These are phyloP conservation scores for Myrica gale DNA, from an alignment of 306 rosid genomes.

Conservation along the genomic window DNA sequence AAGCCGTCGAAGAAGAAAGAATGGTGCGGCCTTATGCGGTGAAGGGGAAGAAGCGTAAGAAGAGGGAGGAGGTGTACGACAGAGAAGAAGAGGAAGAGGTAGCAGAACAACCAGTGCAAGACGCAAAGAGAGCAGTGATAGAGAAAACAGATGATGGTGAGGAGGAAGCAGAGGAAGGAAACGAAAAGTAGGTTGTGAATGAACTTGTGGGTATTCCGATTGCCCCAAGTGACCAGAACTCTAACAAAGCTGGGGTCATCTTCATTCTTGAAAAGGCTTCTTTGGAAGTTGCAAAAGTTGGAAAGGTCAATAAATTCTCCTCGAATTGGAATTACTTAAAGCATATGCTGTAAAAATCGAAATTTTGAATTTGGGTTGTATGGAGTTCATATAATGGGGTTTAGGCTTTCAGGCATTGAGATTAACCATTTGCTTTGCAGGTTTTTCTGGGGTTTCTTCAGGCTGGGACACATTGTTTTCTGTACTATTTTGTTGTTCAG, in stretches of 20 bases:
- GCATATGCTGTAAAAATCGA: background rate
- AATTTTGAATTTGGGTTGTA: background rate
- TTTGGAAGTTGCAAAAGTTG: constrained; percentile 80
- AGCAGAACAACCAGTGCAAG: constrained; percentile 20
- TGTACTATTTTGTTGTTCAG: background rate
- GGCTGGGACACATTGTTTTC: background rate
- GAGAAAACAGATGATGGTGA: background rate
- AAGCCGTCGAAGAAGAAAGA: background rate
- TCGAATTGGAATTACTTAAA: background rate
- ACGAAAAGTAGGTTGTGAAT: constrained; percentile 16
- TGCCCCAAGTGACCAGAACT: constrained; percentile 29
- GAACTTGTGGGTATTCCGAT: constrained; percentile 59
- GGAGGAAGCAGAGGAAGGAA: constrained; percentile 3
- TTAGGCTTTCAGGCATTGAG: background rate
- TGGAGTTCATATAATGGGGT: background rate
- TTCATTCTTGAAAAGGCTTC: constrained; percentile 87
- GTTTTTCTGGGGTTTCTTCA: background rate
- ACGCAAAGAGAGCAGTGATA: constrained; percentile 20
- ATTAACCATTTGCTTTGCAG: background rate
- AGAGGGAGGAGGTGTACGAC: constrained; percentile 36
- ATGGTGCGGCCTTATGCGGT: constrained; percentile 56
- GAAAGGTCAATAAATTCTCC: constrained; percentile 50
- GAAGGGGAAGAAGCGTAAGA: constrained; percentile 60
- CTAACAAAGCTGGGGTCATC: constrained; percentile 43
- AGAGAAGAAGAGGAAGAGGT: constrained; percentile 30